These are phyloP conservation scores for Amorphotheca resinae DNA, from an alignment of 495 filamentous ascomycete genomes.

Conservation along the genomic window DNA sequence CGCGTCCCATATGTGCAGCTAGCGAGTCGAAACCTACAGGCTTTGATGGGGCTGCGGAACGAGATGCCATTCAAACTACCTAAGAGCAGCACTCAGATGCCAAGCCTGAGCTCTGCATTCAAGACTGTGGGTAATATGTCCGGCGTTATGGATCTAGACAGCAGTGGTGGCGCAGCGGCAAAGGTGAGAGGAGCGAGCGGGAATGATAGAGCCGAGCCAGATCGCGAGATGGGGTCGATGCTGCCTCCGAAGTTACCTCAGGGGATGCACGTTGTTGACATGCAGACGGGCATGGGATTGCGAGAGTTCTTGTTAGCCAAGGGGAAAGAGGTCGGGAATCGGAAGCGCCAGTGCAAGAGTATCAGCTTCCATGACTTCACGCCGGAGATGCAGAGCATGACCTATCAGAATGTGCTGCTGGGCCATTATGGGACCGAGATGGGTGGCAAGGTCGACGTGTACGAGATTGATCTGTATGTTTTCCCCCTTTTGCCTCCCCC, in stretches of 20 bases:
- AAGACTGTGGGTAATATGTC: background rate
- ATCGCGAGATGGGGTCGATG: background rate
- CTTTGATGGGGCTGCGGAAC: constrained; percentile 10
- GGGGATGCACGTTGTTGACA: constrained; percentile 4
- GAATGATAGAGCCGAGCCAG: no score
- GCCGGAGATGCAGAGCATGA: constrained; percentile 5
- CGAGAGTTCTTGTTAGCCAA: constrained; percentile 10
- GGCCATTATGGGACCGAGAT: constrained; percentile 4
- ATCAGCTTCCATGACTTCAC: constrained; percentile 17
- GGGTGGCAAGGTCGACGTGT: constrained; percentile 8
- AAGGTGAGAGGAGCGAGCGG: no score
- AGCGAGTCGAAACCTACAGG: constrained; percentile 8
- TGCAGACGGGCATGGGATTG: constrained; percentile 12
- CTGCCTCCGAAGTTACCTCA: constrained; percentile 1
- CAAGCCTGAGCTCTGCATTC: background rate
- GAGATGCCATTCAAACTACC: constrained; percentile 6
- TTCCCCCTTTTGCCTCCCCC: background rate
- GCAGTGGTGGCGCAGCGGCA: no score
- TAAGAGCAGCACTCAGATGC: background rate
- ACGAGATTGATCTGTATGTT: constrained; percentile 18
- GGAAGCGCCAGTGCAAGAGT: constrained; percentile 6
- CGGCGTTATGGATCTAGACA: no score
- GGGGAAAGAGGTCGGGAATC: constrained; percentile 9
- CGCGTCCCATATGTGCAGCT: constrained; percentile 6
- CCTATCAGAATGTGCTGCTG: constrained; percentile 4